Base-by-base conservation (phyloP, 23 red algal species). In the Pyropia yezoensis region DNA sequence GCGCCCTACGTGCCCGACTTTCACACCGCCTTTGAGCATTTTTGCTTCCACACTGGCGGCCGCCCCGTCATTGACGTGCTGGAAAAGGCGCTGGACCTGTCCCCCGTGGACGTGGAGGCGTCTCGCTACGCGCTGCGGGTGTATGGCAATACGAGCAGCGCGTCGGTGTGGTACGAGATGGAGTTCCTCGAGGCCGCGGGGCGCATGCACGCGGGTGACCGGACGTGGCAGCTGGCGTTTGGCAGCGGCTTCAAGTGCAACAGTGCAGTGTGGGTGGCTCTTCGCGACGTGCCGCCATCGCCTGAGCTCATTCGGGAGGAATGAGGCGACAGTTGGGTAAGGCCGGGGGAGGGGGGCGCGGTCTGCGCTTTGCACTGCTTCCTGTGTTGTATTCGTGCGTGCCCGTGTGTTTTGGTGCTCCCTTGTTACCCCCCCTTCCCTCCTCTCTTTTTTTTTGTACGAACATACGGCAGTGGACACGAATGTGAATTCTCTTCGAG, bases 171-270 rank as follows among this genome's bases (percentile, higher is more conserved):
- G 91, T 96, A 96, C 66, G 91, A 96, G 73, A 75, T 96, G 22
- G 79, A 96, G 61, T 96, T 76, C 71, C 51, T 85, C 34, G 91
- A 96, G 52, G 66, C 75, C 49, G 54, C 65, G 21, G 91, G 91
- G 33, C 83, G 83, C 1, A 73, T 96, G 77, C 76, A 79, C 5
- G 32, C 55, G 13, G 91, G 91, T 7, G 65, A 96, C 57, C 79
- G 78, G 14, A 77, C 82, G 21, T 96, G 91, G 91, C 91, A 96
- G 67, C 89, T 96, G 49, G 91, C 91, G 27, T 96, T 96, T 56
- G 91, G 91, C 27, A 82, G 74, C n/a, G 91, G 91, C 19, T 96
- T 96, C 79, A 96, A 96, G 74, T 96, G 91, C 61, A 96, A 96
- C 71, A 89, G 83, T 4, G 91, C 78, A 22, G 91, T 96, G 61